Base-by-base conservation (phyloP, 148 eudicot species). In the Camellia lanceoleosa region DNA sequence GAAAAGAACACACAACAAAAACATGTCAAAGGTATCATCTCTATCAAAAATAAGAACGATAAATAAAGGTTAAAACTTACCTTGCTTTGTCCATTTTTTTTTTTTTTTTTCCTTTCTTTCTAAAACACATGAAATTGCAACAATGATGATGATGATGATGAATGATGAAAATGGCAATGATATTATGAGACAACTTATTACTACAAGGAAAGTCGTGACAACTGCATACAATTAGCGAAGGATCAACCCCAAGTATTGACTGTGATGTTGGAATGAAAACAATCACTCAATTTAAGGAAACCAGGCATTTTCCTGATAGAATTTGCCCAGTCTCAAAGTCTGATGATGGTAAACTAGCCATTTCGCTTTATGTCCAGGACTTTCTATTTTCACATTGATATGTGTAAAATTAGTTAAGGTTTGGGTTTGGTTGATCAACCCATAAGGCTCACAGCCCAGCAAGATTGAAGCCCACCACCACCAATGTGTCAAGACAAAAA, bases 1-100 rank as follows among this genome's bases (percentile, higher is more conserved):
- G 76, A 58, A 85, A 70, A 5, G 56, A 84, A 67, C 12, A 8
- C 62, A 54, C 41, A 73, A 66, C 38, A n/a, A 3, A 38, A 74
- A 59, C 15, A 73, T 23, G 41, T 20, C 46, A 65, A 55, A 19
- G 2, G n/a, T 10, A 43, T 19, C 11, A 9, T 18, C 44, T 11
- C 23, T 4, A n/a, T 23, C 3, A 52, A 58, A 56, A 59, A 44
- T 3, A 30, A 58, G 5, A 59, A 60, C 55, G 71, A 23, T 11
- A 12, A 54, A 52, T 2, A 41, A n/a, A 67, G 9, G 62, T 55
- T 49, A 59, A 38, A 77, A 5, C 15, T 47, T 56, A 10, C 3
- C 20, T 6, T 58, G n/a, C n/a, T 55, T 55, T 55, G 14, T 55
- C 2, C 14, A 14, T 3, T 2, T 0, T 59, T 2, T 2, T 19